Evolutionary conservation across 192 early-diverging fungal species (phyloP), one percentile per base, ranked within the genome.

Genomic region (Irineochytrium annulatum): DNA sequence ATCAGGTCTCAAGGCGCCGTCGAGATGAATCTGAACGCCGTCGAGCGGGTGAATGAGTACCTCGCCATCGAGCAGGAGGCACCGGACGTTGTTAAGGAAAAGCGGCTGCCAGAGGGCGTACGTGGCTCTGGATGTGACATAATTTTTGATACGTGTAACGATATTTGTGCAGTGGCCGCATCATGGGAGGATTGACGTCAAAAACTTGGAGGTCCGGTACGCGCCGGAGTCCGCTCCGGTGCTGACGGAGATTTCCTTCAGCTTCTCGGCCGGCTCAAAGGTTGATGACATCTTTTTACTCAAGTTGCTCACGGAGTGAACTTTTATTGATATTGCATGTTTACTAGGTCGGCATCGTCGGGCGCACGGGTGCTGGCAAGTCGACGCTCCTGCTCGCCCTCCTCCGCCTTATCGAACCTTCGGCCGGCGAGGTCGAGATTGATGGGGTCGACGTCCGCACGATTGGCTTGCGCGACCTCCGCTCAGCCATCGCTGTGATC

Each of bases 31-130:
- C 74, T 82, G 67, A 78, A 81, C 44, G 74, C 88, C 0, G 86
- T 95, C 33, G 95, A 97, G 71, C 87, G 95, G 39, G 73, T 95
- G 24, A 66, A 80, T 27, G 92, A 95, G 72, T 97, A 95, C 57
- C 51, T 89, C 59, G 55, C 73, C 2, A 69, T 95, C 39, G 91
- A 92, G 27, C 86, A 95, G 62, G 95, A 98, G 58, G 76, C 85
- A 0, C 63, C 85, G 14, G 76, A 74, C 35, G 63, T 86, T 17
- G 75, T 89, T 22, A 75, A 75, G 3, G 76, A 75, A 55, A 35
- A 59, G 31, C 27, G 72, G 14, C 70, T 67, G 14, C 59, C 63
- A 22, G 24, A n/a, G 46, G 44, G 13, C 62, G 70, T 27, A 51
- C 27, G 41, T 0, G 17, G 29, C 30, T 55, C 31, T 20, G 8